These are phyloP conservation scores for Lentinula raphanica DNA, from an alignment of 768 basidiomycete species.

Conservation along the genomic window DNA sequence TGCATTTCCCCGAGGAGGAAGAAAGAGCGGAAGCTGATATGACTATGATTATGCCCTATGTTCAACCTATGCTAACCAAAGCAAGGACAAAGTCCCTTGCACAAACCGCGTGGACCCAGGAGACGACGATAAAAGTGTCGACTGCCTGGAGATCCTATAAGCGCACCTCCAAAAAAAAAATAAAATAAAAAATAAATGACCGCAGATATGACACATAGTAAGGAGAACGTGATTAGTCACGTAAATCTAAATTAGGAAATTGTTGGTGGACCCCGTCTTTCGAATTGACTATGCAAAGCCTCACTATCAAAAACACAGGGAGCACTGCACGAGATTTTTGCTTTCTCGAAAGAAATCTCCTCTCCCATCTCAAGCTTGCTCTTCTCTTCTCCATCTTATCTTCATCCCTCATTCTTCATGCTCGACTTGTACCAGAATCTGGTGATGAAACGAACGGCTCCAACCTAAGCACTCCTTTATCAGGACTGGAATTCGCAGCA, in stretches of 20 bases:
- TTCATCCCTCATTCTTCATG: constrained; percentile 56
- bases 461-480: constrained; percentile 38
- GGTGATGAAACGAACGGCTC: constrained; percentile 12
- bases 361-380: constrained; percentile 64
- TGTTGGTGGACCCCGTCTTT: no score
- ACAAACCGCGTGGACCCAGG: not conserved
- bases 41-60: not conserved
- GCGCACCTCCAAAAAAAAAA: not conserved
- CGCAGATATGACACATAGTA: no score
- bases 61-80: not conserved
- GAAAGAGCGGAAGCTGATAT: not conserved
- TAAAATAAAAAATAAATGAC: no score
- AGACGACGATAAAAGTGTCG: not conserved
- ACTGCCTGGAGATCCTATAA: not conserved
- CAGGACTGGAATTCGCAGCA: constrained; percentile 47
- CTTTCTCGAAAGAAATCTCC: constrained; percentile 74
- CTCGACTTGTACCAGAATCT: constrained; percentile 49
- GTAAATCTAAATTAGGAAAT: no score
- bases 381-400: constrained; percentile 59
- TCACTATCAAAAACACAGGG: constrained; percentile 40
- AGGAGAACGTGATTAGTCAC: no score
- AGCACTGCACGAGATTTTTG: constrained; percentile 70
- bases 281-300: not conserved
- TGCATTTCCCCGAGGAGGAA: not conserved
- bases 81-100: not conserved